phyloP scores from a whole-genome alignment of 1,284 basidiomycete species.

The Mycena sp. region DNA sequence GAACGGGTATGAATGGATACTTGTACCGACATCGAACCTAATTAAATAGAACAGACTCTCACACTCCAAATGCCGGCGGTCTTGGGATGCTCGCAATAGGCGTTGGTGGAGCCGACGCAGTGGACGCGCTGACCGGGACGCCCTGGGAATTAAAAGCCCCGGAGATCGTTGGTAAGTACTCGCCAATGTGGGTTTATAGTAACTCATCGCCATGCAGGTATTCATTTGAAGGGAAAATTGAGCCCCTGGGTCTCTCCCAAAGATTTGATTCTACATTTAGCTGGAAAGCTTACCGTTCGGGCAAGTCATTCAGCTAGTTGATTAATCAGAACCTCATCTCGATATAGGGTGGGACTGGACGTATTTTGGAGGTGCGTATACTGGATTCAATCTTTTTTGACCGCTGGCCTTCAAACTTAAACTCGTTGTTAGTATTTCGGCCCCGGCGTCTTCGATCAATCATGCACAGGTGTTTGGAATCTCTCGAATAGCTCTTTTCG shows the following conservation, averaged over 20 bases:
- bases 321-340: conserved; percentile 26
- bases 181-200: conserved; percentile 1
- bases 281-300: conserved; percentile 94
- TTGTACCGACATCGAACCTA: conserved; percentile 7
- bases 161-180: conserved; percentile 78
- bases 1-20: conserved; percentile 67
- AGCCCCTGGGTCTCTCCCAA: conserved; percentile 96
- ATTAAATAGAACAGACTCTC: conserved; percentile 78
- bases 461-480: conserved; percentile 84
- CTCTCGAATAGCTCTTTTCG: background rate
- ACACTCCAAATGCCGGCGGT: conserved; percentile 98
- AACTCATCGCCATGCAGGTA: conserved; percentile 54
- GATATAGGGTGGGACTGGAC: conserved; percentile 90
- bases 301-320: conserved; percentile 55
- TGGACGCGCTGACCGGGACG: conserved; percentile 97
- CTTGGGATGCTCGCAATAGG: conserved; percentile 98
- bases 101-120: conserved; percentile 98
- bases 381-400: background rate
- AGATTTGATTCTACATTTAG: conserved; percentile 95
- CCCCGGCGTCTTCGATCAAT: conserved; percentile 90
- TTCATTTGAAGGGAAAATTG: conserved; percentile 91
- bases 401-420: background rate
- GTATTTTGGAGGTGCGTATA: conserved; percentile 78
- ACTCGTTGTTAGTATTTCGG: conserved; percentile 79
- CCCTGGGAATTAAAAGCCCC: conserved; percentile 99